Evolutionary conservation across 2,329 filamentous ascomycete species (phyloP), one percentile per base, ranked within the genome.

Genomic region (Ophiostoma sp.): DNA sequence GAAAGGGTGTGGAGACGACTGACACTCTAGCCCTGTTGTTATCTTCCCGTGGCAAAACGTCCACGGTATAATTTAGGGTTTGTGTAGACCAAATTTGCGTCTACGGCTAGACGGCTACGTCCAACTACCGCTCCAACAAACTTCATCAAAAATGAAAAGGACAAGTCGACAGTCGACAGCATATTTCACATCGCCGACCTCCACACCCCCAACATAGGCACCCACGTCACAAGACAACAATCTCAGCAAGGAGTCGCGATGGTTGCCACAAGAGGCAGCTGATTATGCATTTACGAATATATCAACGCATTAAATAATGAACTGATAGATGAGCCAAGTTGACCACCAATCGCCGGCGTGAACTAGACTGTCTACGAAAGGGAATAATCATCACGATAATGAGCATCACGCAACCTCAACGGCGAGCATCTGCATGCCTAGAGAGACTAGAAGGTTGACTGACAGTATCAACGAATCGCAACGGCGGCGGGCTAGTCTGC

Each of bases 321-420:
- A 48, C 44, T 3, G 15, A 8, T 8, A 41, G 4, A 48, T 7
- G 17, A n/a, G 0, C 44, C 44, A 20, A 15, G 15, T 15, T 10
- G 15, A 8, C 44, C 44, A n/a, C 15, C 6, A 20, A n/a, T 15
- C 52, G 13, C 10, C n/a, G 4, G 23, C 52, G 27, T 27, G 23
- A 57, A 57, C n/a, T 27, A 57, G 52, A 27, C n/a, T 27, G 44
- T 23, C 23, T 57, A 11, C n/a, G 15, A 57, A 13, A 27, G 52
- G 52, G 23, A 57, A 57, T 57, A 57, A 57, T 57, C 52, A 57
- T 13, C 52, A 27, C 23, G 10, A 31, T 57, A n/a, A 27, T 57
- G 52, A 57, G 52, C 52, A 57, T 57, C 52, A 57, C 48, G 66
- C 36, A 67, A 44, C 20, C 31, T 23, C 60, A 64, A 64, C 33